A percentile compares a stretch with the other conserved stretches of the same genome.
Evolutionary conservation across 768 basidiomycete genomes (phyloP).

Genomic region (Austroboletus eburneus): DNA sequence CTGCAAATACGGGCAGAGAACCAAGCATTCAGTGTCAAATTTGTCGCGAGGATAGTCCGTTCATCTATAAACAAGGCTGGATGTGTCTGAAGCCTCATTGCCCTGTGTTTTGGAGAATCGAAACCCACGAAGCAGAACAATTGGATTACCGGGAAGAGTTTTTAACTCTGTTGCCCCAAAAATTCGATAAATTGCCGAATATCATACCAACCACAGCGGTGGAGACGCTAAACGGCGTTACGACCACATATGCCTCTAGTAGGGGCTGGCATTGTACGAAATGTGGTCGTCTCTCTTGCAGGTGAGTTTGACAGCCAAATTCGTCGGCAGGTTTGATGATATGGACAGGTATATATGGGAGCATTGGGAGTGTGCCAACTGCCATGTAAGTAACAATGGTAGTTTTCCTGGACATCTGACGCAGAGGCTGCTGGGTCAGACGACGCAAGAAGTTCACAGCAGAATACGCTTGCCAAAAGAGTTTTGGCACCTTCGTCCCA

Average conservation of each 20-base stretch:
- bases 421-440: conserved; percentile 8
- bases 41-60: conserved; percentile 45
- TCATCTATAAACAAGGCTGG: conserved; percentile 54
- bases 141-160: conserved; percentile 50
- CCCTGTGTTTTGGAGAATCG: conserved; percentile 48
- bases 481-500: conserved; percentile 33
- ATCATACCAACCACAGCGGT: conserved; percentile 37
- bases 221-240: conserved; percentile 31
- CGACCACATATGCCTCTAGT: conserved; percentile 52
- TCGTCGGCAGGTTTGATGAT: not conserved
- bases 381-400: conserved; percentile 40
- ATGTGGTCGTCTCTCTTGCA: conserved; percentile 72
- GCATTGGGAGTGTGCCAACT: conserved; percentile 63
- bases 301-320: conserved; percentile 40
- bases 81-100: conserved; percentile 63
- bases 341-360: conserved; percentile 64
- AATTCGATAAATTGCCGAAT: conserved; percentile 32
- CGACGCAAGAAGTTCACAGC: conserved; percentile 12
- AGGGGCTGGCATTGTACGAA: conserved; percentile 64
- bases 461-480: conserved; percentile 32
- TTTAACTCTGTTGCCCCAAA: conserved; percentile 33
- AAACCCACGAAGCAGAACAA: conserved; percentile 27
- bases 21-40: conserved; percentile 31
- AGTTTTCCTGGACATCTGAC: not conserved
- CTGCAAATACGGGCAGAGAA: not conserved